A percentile compares a stretch with the other conserved stretches of the same genome.
phyloP scores from a whole-genome alignment of 768 basidiomycete genomes.

The Galerina marginata region DNA sequence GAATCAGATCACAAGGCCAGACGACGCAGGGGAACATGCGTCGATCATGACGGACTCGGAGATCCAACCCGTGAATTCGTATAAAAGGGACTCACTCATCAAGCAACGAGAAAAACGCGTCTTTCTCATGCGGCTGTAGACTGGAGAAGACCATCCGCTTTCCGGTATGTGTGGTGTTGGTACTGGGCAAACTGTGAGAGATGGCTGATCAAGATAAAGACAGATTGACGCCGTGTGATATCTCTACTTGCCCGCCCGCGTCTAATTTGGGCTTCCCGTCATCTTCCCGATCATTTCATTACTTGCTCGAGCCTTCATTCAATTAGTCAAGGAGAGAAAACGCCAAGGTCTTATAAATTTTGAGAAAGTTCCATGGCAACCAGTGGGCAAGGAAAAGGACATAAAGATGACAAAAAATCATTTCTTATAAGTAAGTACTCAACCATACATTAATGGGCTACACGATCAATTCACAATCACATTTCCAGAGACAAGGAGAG shows the following conservation, averaged over 20 bases:
- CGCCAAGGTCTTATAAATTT: slow-evolving; percentile 2
- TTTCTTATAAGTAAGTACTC: slow-evolving; percentile 11
- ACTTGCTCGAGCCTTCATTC: neutral
- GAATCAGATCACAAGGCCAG: slow-evolving; percentile 18
- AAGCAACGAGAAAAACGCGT: slow-evolving; percentile 80
- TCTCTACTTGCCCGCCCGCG: neutral
- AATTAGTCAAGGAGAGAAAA: too few relatives aligned
- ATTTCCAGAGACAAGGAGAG: slow-evolving; percentile 19
- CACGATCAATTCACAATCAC: slow-evolving; percentile 18
- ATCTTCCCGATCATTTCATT: slow-evolving; percentile 11
- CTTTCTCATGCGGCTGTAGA: slow-evolving; percentile 70
- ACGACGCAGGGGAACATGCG: slow-evolving; percentile 15
- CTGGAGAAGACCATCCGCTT: slow-evolving; percentile 72
- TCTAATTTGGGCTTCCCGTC: slow-evolving; percentile 1
- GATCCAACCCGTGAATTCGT: slow-evolving; percentile 6
- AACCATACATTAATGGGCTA: slow-evolving; percentile 24
- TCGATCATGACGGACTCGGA: slow-evolving; percentile 8
- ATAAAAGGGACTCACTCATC: slow-evolving; percentile 66
- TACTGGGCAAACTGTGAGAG: slow-evolving; percentile 5
- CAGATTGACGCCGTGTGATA: neutral
- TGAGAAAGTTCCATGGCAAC: slow-evolving; percentile 2
- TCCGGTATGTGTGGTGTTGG: slow-evolving; percentile 20
- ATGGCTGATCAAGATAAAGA: slow-evolving; percentile 19
- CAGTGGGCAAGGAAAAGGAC: neutral
- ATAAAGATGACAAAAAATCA: slow-evolving; percentile 6